phyloP scores from a whole-genome alignment of 106 monocot species.

The Allium sativum region DNA sequence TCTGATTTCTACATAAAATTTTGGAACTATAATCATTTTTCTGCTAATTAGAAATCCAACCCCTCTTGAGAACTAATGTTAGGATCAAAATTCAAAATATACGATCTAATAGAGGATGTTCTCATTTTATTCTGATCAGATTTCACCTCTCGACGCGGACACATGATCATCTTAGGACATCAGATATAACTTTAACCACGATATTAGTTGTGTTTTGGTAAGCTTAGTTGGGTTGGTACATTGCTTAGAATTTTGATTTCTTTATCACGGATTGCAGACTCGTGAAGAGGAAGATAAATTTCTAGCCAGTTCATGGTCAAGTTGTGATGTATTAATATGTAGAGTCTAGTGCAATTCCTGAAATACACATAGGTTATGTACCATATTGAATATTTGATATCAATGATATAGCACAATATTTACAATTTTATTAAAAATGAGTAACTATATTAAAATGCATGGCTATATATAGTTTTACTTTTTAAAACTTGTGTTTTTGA shows the following conservation, averaged over 20 bases:
- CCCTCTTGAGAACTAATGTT: no score
- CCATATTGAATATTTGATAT: not conserved
- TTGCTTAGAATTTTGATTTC: not conserved
- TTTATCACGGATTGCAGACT: constrained; percentile 47
- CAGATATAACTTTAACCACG: constrained; percentile 58
- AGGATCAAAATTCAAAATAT: no score
- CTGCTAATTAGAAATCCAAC: no score
- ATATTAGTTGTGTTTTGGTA: constrained; percentile 19
- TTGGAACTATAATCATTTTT: no score
- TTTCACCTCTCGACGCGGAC: constrained; percentile 83
- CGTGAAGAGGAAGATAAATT: constrained; percentile 90
- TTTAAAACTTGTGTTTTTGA: no score
- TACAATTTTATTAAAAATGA: no score
- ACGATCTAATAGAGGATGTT: not conserved
- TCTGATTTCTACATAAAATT: no score
- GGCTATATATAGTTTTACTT: no score
- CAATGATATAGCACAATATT: no score
- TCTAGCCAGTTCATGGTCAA: constrained; percentile 72
- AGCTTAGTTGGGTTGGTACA: not conserved
- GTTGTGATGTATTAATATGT: constrained; percentile 27
- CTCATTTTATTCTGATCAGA: constrained; percentile 18
- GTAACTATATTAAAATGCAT: no score
- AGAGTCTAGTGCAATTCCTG: not conserved
- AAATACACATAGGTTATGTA: not conserved
- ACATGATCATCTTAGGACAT: constrained; percentile 51